These are phyloP conservation scores for Mycena maculata DNA, from an alignment of 768 basidiomycete genomes.

Conservation along the genomic window DNA sequence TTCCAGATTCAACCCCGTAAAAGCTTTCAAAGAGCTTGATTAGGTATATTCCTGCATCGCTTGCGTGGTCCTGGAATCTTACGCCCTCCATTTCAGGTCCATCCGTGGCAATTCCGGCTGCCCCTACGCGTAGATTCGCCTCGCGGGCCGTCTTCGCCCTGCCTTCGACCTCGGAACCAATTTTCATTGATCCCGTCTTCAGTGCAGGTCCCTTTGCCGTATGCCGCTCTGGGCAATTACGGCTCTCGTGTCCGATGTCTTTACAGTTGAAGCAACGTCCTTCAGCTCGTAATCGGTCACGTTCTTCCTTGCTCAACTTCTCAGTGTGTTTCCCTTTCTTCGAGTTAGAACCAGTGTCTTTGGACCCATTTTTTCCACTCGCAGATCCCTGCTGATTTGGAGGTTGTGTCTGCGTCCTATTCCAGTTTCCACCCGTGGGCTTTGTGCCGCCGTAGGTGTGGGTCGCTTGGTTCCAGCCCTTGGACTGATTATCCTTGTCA, in stretches of 20 bases:
- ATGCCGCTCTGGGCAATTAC: conserved; percentile 28
- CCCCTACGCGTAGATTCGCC: not conserved
- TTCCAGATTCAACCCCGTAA: not conserved
- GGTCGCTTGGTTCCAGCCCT: not conserved
- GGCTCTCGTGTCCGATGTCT: conserved; percentile 33
- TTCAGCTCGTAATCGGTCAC: conserved; percentile 26
- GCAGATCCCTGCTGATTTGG: not conserved
- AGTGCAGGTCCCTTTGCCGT: conserved; percentile 30
- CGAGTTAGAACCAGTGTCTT: not conserved
- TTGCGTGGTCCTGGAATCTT: not conserved
- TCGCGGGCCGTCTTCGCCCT: not conserved
- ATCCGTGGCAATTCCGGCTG: not conserved
- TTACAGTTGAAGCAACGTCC: conserved; percentile 37
- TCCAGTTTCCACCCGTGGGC: not conserved
- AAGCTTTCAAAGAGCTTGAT: conserved; percentile 2
- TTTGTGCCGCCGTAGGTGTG: not conserved
- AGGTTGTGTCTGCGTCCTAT: no score
- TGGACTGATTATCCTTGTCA: not conserved
- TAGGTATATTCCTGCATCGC: conserved; percentile 10
- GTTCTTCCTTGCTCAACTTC: conserved; percentile 26
- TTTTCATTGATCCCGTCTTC: conserved; percentile 5
- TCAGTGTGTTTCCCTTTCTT: conserved; percentile 12
- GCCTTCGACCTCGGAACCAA: not conserved
- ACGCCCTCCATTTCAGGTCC: conserved; percentile 13
- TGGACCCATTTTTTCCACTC: not conserved